Evolutionary conservation across 371 early-diverging fungal species (phyloP).

Genomic region (Saksenaea oblongispora): DNA sequence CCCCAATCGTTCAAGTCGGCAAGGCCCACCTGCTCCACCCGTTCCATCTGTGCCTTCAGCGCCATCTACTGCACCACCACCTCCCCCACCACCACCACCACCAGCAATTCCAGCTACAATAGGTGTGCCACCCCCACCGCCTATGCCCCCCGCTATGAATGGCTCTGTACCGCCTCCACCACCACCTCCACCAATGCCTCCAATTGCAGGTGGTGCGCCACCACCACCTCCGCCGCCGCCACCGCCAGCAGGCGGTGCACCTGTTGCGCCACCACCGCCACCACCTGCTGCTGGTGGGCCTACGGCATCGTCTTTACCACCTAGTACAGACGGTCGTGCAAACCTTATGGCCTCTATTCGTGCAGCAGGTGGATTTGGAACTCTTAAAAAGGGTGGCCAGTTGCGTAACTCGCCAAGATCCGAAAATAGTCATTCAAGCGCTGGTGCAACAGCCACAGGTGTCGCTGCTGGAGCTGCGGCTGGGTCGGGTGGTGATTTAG

Average conservation of each 20-base stretch:
- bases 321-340: conserved; percentile 18
- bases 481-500: conserved; percentile 34
- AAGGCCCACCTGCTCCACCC: conserved; percentile 12
- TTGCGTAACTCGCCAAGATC: conserved; percentile 8
- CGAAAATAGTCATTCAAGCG: neutral
- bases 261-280: conserved; percentile 16
- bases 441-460: conserved; percentile 8
- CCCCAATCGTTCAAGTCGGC: neutral
- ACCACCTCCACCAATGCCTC: neutral
- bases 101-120: neutral
- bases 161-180: conserved; percentile 2
- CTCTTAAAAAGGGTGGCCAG: conserved; percentile 31
- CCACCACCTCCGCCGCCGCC: conserved; percentile 32
- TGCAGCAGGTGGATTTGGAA: conserved; percentile 46
- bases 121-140: neutral
- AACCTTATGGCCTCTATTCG: conserved; percentile 49
- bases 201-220: conserved; percentile 14
- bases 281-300: conserved; percentile 13
- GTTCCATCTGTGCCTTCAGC: neutral
- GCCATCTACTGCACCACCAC: conserved; percentile 10
- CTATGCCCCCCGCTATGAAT: neutral
- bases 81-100: conserved; percentile 15
- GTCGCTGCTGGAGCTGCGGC: conserved; percentile 17
- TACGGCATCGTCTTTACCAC: conserved; percentile 16
- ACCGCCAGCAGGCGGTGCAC: conserved; percentile 5